Conservation (phyloP, 2,329 filamentous ascomycete species). For the Sporothrix inflata region DNA sequence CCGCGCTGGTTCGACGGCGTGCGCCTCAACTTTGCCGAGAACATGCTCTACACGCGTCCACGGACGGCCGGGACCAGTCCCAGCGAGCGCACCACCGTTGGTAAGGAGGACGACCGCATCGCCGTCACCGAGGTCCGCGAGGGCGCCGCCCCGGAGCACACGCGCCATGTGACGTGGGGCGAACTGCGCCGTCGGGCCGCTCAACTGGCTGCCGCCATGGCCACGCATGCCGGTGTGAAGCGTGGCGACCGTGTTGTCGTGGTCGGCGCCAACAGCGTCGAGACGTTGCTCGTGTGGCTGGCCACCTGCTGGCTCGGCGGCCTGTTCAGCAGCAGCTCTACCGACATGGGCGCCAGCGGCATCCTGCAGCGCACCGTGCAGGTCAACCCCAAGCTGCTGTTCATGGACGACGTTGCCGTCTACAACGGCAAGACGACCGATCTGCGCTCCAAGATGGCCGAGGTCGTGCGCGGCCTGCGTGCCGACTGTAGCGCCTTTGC, state of each 20-base stretch:
- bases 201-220: conserved; percentile 66
- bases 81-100: conserved; percentile 48
- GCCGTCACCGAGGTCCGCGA: conserved; percentile 75
- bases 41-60: conserved; percentile 66
- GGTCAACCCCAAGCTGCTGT: conserved; percentile 77
- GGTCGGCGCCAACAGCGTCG: conserved; percentile 74
- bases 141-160: conserved; percentile 53
- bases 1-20: conserved; percentile 80
- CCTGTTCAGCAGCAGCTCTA: conserved; percentile 75
- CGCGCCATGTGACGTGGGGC: conserved; percentile 66
- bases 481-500: conserved; percentile 61
- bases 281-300: conserved; percentile 72
- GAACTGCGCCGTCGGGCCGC: conserved; percentile 65
- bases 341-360: conserved; percentile 81
- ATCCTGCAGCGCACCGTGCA: conserved; percentile 75
- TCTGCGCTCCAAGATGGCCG: conserved; percentile 70
- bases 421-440: conserved; percentile 80
- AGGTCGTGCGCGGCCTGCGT: conserved; percentile 66
- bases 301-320: conserved; percentile 72
- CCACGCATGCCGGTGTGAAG: conserved; percentile 60
- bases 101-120: conserved; percentile 72
- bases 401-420: conserved; percentile 77
- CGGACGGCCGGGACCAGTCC: conserved; percentile 18
- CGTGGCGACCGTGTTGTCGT: conserved; percentile 76
- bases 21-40: conserved; percentile 77